Conservation (phyloP, 1,139 yeast species). For the Diutina mesorugosa region DNA sequence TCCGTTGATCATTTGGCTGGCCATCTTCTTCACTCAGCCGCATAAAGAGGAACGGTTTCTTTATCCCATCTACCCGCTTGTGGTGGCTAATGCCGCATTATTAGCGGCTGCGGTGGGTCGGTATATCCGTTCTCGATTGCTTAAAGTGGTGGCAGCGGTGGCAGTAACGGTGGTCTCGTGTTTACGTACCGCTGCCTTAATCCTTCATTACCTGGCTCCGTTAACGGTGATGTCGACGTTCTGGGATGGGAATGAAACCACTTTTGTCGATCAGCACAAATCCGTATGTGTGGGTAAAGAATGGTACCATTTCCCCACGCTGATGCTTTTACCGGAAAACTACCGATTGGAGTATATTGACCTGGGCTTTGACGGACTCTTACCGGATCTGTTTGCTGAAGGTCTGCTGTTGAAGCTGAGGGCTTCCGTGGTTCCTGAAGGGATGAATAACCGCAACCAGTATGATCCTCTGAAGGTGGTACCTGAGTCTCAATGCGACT, state of each 20-base stretch:
- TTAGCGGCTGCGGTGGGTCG: conserved; percentile 14
- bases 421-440: conserved; percentile 35
- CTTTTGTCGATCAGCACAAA: neutral
- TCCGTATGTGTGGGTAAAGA: conserved; percentile 78
- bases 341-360: conserved; percentile 53
- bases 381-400: conserved; percentile 79
- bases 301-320: conserved; percentile 89
- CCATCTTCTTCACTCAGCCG: conserved; percentile 59
- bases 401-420: conserved; percentile 10
- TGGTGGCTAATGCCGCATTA: conserved; percentile 52
- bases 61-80: conserved; percentile 70
- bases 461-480: conserved; percentile 43
- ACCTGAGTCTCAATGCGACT: conserved; percentile 37
- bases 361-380: conserved; percentile 74
- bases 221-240: conserved; percentile 21
- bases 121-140: neutral
- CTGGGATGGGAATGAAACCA: conserved; percentile 14
- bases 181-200: conserved; percentile 26
- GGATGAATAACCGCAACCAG: conserved; percentile 63
- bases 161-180: conserved; percentile 15
- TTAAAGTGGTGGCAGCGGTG: neutral
- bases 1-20: conserved; percentile 50
- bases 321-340: conserved; percentile 58
- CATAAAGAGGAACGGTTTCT: conserved; percentile 91
- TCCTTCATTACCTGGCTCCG: conserved; percentile 52